Evolutionary conservation across 768 basidiomycete species (phyloP).

Genomic region (Mycena latifolia): DNA sequence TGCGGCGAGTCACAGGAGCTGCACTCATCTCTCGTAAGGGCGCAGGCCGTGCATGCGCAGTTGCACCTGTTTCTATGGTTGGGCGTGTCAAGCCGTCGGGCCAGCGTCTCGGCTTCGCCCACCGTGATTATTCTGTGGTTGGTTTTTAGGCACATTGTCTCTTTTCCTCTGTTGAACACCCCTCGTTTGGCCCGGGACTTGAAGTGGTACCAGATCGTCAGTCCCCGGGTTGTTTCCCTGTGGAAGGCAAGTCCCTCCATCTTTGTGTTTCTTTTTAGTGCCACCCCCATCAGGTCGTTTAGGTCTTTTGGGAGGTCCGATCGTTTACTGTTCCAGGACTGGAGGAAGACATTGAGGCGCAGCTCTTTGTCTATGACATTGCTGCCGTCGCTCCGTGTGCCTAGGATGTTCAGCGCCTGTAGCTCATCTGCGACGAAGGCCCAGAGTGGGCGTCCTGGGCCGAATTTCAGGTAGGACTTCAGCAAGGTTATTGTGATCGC

Average conservation of each 20-base stretch:
- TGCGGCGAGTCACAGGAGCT: not conserved
- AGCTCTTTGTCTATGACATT: not conserved
- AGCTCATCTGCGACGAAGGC: constrained; percentile 1
- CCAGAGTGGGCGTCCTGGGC: not conserved
- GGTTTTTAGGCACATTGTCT: not conserved
- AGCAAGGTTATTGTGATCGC: constrained; percentile 35
- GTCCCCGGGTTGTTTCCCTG: not conserved
- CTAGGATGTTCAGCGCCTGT: not conserved
- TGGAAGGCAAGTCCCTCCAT: constrained; percentile 9
- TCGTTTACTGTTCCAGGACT: not conserved
- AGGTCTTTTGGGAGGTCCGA: not conserved
- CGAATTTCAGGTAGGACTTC: constrained; percentile 9
- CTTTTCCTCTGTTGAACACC: not conserved
- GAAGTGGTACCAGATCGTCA: constrained; percentile 5
- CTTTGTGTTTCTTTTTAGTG: not conserved
- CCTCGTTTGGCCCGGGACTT: not conserved
- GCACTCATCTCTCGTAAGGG: not conserved
- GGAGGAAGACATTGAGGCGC: not conserved
- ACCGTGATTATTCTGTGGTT: not conserved
- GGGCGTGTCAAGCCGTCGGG: not conserved
- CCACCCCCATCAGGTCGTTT: not conserved
- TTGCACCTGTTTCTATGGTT: not conserved
- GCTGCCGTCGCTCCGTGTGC: not conserved
- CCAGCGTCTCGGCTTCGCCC: not conserved
- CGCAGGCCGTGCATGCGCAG: constrained; percentile 6